These are phyloP conservation scores for Ogataea nitratoaversa DNA, from an alignment of 805 yeast species.

Conservation along the genomic window DNA sequence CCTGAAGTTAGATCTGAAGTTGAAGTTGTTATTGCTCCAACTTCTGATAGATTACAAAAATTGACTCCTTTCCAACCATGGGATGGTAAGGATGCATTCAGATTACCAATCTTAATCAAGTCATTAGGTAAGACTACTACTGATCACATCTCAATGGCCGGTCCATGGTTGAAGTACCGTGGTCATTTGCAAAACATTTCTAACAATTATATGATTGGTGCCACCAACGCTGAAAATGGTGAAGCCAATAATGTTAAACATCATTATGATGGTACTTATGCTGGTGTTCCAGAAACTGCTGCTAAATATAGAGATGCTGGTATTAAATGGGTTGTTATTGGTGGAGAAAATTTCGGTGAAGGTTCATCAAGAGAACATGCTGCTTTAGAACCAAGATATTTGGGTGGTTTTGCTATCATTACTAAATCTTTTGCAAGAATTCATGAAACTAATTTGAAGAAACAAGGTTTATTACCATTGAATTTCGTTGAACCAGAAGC, in stretches of 20 bases:
- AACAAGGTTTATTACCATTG: conserved; percentile 97
- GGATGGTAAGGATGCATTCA: conserved; percentile 91
- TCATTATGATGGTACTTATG: conserved; percentile 86
- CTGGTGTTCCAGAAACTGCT: conserved; percentile 96
- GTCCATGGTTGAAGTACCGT: conserved; percentile 99
- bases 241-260: conserved; percentile 90
- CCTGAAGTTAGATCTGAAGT: conserved; percentile 80
- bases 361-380: conserved; percentile 99
- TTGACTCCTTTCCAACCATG: conserved; percentile 92
- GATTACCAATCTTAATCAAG: conserved; percentile 92
- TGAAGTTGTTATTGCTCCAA: conserved; percentile 74
- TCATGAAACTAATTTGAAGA: conserved; percentile 99
- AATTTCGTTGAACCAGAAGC: conserved; percentile 86
- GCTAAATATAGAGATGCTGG: conserved; percentile 91
- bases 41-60: conserved; percentile 92
- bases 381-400: conserved; percentile 98
- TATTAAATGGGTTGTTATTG: conserved; percentile 93
- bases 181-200: conserved; percentile 99
- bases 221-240: conserved; percentile 92
- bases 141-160: conserved; percentile 99
- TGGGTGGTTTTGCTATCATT: conserved; percentile 97
- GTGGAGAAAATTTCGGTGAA: conserved; percentile 99
- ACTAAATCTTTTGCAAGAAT: conserved; percentile 98
- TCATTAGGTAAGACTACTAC: conserved; percentile 98
- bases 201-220: conserved; percentile 99